Base-by-base conservation (phyloP, 2,329 filamentous ascomycete genomes). In the Aspergillus puulaauensis region DNA sequence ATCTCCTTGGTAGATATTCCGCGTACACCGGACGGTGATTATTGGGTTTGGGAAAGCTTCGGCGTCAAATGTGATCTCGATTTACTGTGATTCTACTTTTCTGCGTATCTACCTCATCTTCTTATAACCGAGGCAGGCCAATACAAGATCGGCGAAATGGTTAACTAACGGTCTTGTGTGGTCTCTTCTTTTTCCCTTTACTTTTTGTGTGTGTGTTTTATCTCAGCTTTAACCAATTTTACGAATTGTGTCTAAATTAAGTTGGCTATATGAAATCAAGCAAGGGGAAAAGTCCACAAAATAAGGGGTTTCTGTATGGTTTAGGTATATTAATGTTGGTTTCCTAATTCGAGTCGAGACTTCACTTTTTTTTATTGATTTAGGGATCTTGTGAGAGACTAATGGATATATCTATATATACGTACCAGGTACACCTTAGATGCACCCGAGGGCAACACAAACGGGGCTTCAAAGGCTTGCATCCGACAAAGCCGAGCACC, bases 21-120 rank as follows among this genome's bases (percentile, higher is more conserved):
- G 67, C 64, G 24, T 75, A 74, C 62, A 70, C 66, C 64, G 73
- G 73, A 67, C 72, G 73, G 68, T 75, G 66, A 73, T 70, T 60
- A 61, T 64, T 63, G 59, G 51, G 61, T 64, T 64, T 62, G 53
- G 61, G 63, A 64, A 66, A 66, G 65, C 60, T 66, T 65, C 61
- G 72, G 71, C 71, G 72, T 68, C 72, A 60, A 31, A 67, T 66
- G 64, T 69, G 67, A 67, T 61, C 52, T 57, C 63, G 65, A 58
- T 62, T 63, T 54, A 50, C 56, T 56, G 48, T 54, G 53, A 44
- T 46, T 63, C 59, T 59, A 61, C 23, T 54, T 49, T 60, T 53
- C 48, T 46, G 56, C 43, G 41, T 45, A 52, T 24, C 27, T 44
- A 44, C 41, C 37, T 33, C 37, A n/a, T 17, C 45, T 33, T 49